Base-by-base conservation (phyloP, 495 filamentous ascomycete species). In the Penicillium parvum region DNA sequence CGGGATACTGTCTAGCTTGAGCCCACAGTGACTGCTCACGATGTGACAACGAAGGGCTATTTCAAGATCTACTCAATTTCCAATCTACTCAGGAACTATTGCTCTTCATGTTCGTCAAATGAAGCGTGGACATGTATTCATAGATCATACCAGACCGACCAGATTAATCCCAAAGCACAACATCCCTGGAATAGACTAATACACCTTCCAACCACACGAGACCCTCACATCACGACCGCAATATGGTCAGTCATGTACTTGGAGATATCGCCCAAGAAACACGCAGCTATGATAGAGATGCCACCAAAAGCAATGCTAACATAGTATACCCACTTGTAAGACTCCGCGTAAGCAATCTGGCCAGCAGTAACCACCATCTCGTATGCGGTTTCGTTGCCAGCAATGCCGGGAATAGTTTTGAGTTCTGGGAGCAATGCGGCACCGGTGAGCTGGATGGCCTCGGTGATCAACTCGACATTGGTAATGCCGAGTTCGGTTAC, bases 161-260 rank as follows among this genome's bases (percentile, higher is more conserved):
- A n/a, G n/a, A n/a, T n/a, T n/a, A n/a, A n/a, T n/a, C n/a, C n/a
- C n/a, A n/a, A n/a, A n/a, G n/a, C n/a, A n/a, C n/a, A n/a, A n/a
- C n/a, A n/a, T n/a, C n/a, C n/a, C n/a, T n/a, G n/a, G n/a, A n/a
- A n/a, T n/a, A n/a, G n/a, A n/a, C n/a, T n/a, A 26, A 7, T 16
- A 37, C 25, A 27, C 23, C 11, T 27, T 6, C 23, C 11, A 37
- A n/a, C 12, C 17, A 41, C 17, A 5, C 3, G 2, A 4, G 10
- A 3, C 28, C 2, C 60, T 58, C 65, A 70, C 53, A 86, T 79
- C 25, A 82, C 74, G 11, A 84, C 82, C 0, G 81, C 81, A 18
- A 86, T 74, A 63, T 83, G 74, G 57, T 85, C 79, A 57, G 82
- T 77, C 73, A 86, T 80, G 50, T 79, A 84, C 64, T 74, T 60